Conservation (phyloP, 2,329 filamentous ascomycete species). For the Fusarium annulatum region DNA sequence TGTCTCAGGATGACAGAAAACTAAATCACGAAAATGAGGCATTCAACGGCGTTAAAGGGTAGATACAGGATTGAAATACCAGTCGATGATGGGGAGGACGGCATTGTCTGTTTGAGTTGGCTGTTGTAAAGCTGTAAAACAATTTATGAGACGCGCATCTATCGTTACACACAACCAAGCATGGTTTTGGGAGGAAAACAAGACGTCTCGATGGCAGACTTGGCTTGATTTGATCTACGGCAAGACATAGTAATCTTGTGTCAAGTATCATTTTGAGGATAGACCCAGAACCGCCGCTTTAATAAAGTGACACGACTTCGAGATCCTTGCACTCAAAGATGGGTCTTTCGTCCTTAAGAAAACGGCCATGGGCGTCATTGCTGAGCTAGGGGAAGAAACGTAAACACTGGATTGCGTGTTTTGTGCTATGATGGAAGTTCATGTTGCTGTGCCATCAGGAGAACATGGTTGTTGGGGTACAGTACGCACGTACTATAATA, state of each 20-base stretch:
- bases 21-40: conserved; percentile 14
- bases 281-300: not conserved
- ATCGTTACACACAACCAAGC: not conserved
- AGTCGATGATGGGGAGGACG: conserved; percentile 1
- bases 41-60: conserved; percentile 33
- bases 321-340: not conserved
- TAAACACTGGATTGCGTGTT: conserved; percentile 25
- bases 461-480: not conserved
- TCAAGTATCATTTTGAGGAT: not conserved
- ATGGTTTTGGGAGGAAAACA: not conserved
- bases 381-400: not conserved
- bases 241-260: not conserved
- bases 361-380: conserved; percentile 12
- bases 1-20: conserved; percentile 4
- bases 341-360: not conserved
- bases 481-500: not conserved
- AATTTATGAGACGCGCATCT: conserved; percentile 4
- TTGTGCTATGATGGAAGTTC: conserved; percentile 4
- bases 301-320: not conserved
- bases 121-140: conserved; percentile 9
- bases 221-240: not conserved
- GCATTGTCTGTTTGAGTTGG: not conserved
- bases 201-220: not conserved
- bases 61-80: conserved; percentile 10
- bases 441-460: conserved; percentile 27